A percentile compares a stretch with the other conserved stretches of the same genome.
phyloP scores from a whole-genome alignment of 1,139 yeast genomes.

The Scheffersomyces stambukii region DNA sequence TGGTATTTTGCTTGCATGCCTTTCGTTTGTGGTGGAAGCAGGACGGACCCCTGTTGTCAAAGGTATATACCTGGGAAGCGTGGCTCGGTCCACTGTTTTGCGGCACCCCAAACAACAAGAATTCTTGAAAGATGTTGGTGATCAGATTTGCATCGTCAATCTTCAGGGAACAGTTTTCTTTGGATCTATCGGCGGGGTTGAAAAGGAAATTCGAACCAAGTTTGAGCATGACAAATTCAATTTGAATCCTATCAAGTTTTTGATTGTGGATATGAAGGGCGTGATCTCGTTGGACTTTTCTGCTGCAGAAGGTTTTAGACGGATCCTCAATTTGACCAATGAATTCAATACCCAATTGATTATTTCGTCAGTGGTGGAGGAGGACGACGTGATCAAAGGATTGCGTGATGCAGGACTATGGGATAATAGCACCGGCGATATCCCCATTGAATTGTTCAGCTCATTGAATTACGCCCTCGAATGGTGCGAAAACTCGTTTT shows the following conservation, averaged over 20 bases:
- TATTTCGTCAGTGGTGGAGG: slow-evolving; percentile 69
- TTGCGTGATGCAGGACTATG: slow-evolving; percentile 71
- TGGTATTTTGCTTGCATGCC: slow-evolving; percentile 87
- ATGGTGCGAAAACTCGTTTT: slow-evolving; percentile 93
- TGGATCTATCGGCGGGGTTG: slow-evolving; percentile 93
- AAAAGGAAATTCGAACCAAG: slow-evolving; percentile 62
- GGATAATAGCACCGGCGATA: slow-evolving; percentile 37
- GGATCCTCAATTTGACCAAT: slow-evolving; percentile 74
- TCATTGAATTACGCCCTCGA: slow-evolving; percentile 86
- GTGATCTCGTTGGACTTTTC: slow-evolving; percentile 85
- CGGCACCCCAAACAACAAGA: slow-evolving; percentile 89
- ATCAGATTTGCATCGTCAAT: slow-evolving; percentile 84
- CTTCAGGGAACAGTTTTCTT: slow-evolving; percentile 86
- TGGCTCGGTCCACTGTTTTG: slow-evolving; percentile 88
- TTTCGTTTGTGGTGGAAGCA: slow-evolving; percentile 87
- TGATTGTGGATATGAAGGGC: slow-evolving; percentile 79
- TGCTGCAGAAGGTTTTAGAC: slow-evolving; percentile 92
- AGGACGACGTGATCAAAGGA: slow-evolving; percentile 58
- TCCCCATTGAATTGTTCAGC: slow-evolving; percentile 57
- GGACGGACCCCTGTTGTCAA: slow-evolving; percentile 79
- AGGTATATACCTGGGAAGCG: slow-evolving; percentile 81
- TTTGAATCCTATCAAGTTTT: slow-evolving; percentile 62
- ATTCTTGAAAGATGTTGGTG: slow-evolving; percentile 80
- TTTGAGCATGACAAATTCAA: slow-evolving; percentile 57
- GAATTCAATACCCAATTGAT: slow-evolving; percentile 69